These are phyloP conservation scores for Orbilia javanica DNA, from an alignment of 2,329 filamentous ascomycete genomes.

Conservation along the genomic window DNA sequence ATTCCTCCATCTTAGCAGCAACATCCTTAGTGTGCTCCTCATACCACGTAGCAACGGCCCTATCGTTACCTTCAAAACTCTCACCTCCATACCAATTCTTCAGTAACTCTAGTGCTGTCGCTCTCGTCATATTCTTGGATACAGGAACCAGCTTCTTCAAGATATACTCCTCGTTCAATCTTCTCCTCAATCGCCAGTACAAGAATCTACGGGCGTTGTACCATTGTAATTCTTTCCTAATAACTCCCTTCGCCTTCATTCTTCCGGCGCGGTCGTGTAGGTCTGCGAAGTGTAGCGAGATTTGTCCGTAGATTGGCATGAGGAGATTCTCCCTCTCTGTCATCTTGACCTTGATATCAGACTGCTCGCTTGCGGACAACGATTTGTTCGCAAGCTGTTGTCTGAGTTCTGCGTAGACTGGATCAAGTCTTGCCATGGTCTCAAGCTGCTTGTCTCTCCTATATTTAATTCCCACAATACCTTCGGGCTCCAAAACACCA, in stretches of 20 bases:
- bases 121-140: conserved; percentile 69
- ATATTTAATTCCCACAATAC: conserved; percentile 99
- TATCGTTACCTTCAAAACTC: conserved; percentile 80
- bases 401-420: conserved; percentile 84
- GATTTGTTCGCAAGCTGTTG: conserved; percentile 78
- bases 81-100: conserved; percentile 76
- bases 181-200: conserved; percentile 98
- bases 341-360: conserved; percentile 86
- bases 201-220: conserved; percentile 93
- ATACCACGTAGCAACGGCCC: conserved; percentile 91
- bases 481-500: conserved; percentile 97
- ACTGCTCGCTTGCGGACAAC: conserved; percentile 79
- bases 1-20: conserved; percentile 82
- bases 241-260: conserved; percentile 97
- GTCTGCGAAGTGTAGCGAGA: conserved; percentile 96
- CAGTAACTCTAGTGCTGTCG: conserved; percentile 78
- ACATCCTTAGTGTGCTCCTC: conserved; percentile 91
- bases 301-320: conserved; percentile 91
- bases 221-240: conserved; percentile 87
- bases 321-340: conserved; percentile 85
- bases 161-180: conserved; percentile 97
- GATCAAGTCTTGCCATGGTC: conserved; percentile 94
- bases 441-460: conserved; percentile 96
- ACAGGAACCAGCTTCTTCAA: conserved; percentile 82
- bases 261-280: conserved; percentile 95